Evolutionary conservation across 495 filamentous ascomycete genomes (phyloP).

Genomic region (Zalerion maritima): DNA sequence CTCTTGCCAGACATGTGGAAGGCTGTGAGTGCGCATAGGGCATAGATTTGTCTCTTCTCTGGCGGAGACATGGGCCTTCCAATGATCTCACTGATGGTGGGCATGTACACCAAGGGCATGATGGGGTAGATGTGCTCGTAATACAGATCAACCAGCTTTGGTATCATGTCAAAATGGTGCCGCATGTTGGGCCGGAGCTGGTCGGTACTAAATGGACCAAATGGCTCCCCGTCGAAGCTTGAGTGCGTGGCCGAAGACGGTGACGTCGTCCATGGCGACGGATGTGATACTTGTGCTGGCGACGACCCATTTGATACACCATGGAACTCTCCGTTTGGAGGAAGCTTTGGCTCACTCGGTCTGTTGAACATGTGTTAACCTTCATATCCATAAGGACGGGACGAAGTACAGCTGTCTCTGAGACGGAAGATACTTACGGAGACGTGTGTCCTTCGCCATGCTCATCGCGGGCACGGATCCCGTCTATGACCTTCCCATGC

Average conservation of each 20-base stretch:
- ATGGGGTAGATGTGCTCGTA: conserved; percentile 23
- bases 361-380: no score
- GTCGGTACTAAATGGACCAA: conserved; percentile 12
- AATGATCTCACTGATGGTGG: conserved; percentile 13
- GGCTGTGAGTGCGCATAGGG: conserved; percentile 21
- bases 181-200: conserved; percentile 14
- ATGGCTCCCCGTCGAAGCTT: conserved; percentile 11
- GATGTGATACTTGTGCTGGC: no score
- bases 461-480: conserved; percentile 13
- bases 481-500: conserved; percentile 19
- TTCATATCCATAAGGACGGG: no score
- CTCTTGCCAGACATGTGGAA: conserved; percentile 22
- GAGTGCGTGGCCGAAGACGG: conserved; percentile 4
- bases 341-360: no score
- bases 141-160: conserved; percentile 20
- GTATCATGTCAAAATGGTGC: conserved; percentile 17
- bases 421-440: no score
- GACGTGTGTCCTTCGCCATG: no score
- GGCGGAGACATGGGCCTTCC: conserved; percentile 9
- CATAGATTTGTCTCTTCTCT: conserved; percentile 19
- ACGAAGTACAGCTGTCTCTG: no score
- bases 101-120: conserved; percentile 22
- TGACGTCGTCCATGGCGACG: no score
- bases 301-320: conserved; percentile 1
- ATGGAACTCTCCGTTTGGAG: no score